Conservation (phyloP, 371 early-diverging fungal species). For the Enterocytospora artemiae region DNA sequence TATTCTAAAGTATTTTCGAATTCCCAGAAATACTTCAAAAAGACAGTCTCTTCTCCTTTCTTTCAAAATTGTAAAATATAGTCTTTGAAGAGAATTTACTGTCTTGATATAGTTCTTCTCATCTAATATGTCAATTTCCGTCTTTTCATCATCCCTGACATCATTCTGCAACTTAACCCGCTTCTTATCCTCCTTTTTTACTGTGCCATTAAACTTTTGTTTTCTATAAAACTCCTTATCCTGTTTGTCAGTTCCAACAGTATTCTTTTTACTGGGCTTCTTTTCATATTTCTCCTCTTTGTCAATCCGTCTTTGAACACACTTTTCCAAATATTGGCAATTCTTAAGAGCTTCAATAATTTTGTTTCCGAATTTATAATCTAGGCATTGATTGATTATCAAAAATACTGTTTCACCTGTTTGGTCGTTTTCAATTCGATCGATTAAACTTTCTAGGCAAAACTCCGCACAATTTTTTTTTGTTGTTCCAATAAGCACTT, state of each 20-base stretch:
- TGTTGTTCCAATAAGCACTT: conserved; percentile 35
- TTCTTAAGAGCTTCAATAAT: conserved; percentile 20
- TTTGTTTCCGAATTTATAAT: conserved; percentile 13
- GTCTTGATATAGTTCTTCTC: conserved; percentile 27
- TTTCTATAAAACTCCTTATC: conserved; percentile 15
- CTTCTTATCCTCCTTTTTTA: conserved; percentile 25
- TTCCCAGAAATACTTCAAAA: conserved; percentile 32
- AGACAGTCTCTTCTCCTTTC: conserved; percentile 22
- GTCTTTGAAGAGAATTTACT: conserved; percentile 27
- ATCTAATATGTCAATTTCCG: conserved; percentile 10
- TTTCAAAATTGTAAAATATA: conserved; percentile 42
- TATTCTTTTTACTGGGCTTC: conserved; percentile 2
- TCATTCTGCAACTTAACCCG: conserved; percentile 19
- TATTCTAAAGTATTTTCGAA: conserved; percentile 29
- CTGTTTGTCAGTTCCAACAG: neutral
- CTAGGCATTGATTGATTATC: conserved; percentile 41
- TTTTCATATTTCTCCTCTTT: conserved; percentile 10
- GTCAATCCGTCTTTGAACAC: conserved; percentile 1
- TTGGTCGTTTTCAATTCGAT: conserved; percentile 17
- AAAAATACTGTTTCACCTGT: conserved; percentile 22
- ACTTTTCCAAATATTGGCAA: conserved; percentile 20
- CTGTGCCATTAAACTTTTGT: conserved; percentile 8
- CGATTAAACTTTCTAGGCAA: conserved; percentile 26
- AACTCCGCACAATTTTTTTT: neutral
- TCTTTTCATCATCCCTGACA: conserved; percentile 28